Percentiles rank a stretch among this genome's conserved stretches.
Conservation (phyloP, 176 grass and related monocot genomes). For the Triticum turgidum region DNA sequence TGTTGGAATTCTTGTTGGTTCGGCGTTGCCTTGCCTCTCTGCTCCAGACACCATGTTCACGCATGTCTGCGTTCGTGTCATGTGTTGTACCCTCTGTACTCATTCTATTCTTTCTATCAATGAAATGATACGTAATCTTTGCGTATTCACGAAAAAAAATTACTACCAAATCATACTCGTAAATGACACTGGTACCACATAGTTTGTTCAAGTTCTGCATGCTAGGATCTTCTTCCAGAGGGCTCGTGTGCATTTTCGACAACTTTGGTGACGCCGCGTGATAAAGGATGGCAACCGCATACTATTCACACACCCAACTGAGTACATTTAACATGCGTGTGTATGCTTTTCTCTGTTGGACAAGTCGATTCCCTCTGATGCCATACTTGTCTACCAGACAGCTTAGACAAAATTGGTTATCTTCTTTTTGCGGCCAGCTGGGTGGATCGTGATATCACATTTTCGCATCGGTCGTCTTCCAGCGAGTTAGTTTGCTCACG, state of each 20-base stretch:
- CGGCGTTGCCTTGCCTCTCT: no score
- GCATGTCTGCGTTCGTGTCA: no score
- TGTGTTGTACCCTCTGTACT: no score
- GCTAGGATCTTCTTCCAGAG: neutral
- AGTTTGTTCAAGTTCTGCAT: no score
- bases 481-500: neutral
- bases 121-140: no score
- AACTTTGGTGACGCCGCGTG: neutral
- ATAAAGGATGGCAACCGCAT: neutral
- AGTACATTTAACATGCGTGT: neutral
- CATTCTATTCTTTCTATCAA: no score
- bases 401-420: neutral
- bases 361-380: neutral
- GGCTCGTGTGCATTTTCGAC: neutral
- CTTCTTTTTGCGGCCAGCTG: no score
- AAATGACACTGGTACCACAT: no score
- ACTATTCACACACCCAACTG: neutral
- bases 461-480: neutral
- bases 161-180: no score
- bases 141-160: no score
- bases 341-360: neutral
- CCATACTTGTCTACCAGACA: neutral
- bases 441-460: neutral
- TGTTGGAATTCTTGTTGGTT: no score
- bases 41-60: no score